Evolutionary conservation across 192 early-diverging fungal genomes (phyloP), one percentile per base, ranked within the genome.

Genomic region (Chytriomyces hyalinus): DNA sequence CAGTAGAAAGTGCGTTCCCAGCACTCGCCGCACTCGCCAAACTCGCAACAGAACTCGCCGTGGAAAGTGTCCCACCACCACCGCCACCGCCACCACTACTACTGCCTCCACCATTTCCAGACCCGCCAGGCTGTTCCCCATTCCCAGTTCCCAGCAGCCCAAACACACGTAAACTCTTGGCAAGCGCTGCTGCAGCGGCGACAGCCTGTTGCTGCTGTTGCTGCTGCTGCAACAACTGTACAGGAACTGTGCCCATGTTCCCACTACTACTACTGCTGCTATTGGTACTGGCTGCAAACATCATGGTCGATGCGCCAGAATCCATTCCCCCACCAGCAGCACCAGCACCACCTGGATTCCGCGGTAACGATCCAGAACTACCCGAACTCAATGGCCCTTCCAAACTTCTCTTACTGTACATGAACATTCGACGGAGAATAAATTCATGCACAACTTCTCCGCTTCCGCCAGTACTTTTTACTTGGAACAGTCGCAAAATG

Each of bases 401-500:
- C 20, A 60, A 20, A 24, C 51, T 45, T 17, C 53, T 8, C 17
- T 50, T 70, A 2, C 49, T 48, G 20, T 53, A 70, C 22, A 22
- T 15, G 46, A 62, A 73, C 8, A 61, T 59, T 26, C 63, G 61
- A 7, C 72, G 57, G 8, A 73, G 72, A 61, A 63, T 73, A 9
- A 73, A 47, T 63, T 73, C 72, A 62, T 49, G 43, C 11, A 10
- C 28, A 47, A 9, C 6, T 4, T 10, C 8, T 17, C 49, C 15
- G 15, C 46, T 22, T 22, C 17, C 61, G 67, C 76, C 73, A 49
- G 77, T 62, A 15, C 67, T 53, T 36, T 36, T 36, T 36, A 36
- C 36, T 36, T 36, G 36, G 80, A 94, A 97, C 49, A 98, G 91
- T 5, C 88, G 87, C 6, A 88, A 80, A 36, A 98, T 80, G 73